These are phyloP conservation scores for Pythium rhizo-oryzae DNA, from an alignment of 352 stramenopile species.

Conservation along the genomic window DNA sequence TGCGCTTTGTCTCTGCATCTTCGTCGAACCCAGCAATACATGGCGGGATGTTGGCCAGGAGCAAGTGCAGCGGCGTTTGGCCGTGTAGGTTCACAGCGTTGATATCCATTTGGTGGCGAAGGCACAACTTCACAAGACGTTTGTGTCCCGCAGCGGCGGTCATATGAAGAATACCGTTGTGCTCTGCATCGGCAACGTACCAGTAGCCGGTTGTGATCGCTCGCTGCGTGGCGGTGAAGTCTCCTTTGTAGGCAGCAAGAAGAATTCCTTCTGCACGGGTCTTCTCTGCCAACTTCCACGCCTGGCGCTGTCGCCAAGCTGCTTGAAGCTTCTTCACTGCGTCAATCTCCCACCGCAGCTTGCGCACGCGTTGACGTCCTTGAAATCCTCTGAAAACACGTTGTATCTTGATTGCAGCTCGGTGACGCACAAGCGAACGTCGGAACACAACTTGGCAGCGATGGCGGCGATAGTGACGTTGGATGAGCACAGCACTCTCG, in stretches of 20 bases:
- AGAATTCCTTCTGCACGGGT: slow-evolving; percentile 61
- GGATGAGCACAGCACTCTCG: slow-evolving; percentile 56
- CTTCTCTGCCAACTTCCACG: slow-evolving; percentile 38
- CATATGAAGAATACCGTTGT: slow-evolving; percentile 77
- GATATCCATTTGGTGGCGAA: slow-evolving; percentile 74
- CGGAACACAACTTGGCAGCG: slow-evolving; percentile 55
- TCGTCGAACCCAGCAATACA: slow-evolving; percentile 6
- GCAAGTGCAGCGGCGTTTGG: slow-evolving; percentile 72
- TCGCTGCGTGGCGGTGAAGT: slow-evolving; percentile 70
- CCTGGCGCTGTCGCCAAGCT: slow-evolving; percentile 50
- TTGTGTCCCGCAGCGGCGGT: slow-evolving; percentile 69
- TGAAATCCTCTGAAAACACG: slow-evolving; percentile 52
- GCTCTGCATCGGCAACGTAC: slow-evolving; percentile 54
- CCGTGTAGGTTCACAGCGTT: slow-evolving; percentile 59
- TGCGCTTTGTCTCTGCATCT: slow-evolving; percentile 19
- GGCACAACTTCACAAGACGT: slow-evolving; percentile 81
- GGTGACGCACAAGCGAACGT: slow-evolving; percentile 34
- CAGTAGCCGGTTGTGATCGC: slow-evolving; percentile 53
- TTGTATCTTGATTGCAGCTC: slow-evolving; percentile 62
- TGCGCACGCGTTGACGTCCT: slow-evolving; percentile 39
- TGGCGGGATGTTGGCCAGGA: slow-evolving; percentile 60
- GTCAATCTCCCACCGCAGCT: slow-evolving; percentile 42
- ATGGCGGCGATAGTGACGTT: slow-evolving; percentile 67
- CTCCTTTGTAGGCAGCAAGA: slow-evolving; percentile 67
- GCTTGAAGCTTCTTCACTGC: slow-evolving; percentile 57